A percentile compares a stretch with the other conserved stretches of the same genome.
Conservation (phyloP, 2,329 filamentous ascomycete species). For the Aspergillus brasiliensis region DNA sequence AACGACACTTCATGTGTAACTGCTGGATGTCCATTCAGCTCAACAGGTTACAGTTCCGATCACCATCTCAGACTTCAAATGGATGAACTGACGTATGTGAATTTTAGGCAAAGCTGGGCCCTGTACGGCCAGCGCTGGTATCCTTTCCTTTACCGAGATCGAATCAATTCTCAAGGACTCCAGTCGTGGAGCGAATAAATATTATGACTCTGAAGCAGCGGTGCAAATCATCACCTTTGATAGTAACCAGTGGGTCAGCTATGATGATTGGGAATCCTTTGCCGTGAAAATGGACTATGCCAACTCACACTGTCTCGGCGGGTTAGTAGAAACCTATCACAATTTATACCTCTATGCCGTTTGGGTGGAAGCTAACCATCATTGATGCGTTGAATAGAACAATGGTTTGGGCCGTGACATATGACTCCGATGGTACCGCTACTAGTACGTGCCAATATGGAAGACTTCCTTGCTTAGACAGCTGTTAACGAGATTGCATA, state of each 20-base stretch:
- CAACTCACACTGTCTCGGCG: slow-evolving; percentile 33
- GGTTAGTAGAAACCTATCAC: slow-evolving; percentile 11
- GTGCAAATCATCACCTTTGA: slow-evolving; percentile 14
- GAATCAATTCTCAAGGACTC: neutral
- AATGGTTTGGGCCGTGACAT: slow-evolving; percentile 22
- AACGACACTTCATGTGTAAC: neutral
- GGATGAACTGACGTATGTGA: too few relatives aligned
- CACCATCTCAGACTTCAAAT: too few relatives aligned
- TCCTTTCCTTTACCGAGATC: neutral
- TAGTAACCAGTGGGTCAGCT: slow-evolving; percentile 24
- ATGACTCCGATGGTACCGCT: neutral
- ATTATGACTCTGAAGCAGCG: slow-evolving; percentile 10
- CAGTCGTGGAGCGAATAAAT: neutral
- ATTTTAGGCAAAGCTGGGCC: too few relatives aligned
- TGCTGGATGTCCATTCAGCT: neutral
- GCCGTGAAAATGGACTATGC: slow-evolving; percentile 37
- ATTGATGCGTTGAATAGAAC: slow-evolving; percentile 1
- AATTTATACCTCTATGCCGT: too few relatives aligned
- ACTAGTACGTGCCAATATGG: neutral
- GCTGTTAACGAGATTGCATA: too few relatives aligned
- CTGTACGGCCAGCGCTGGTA: too few relatives aligned
- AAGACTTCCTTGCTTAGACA: too few relatives aligned
- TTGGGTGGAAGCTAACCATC: neutral
- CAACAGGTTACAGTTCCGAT: too few relatives aligned
- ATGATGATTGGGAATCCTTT: slow-evolving; percentile 39